Evolutionary conservation across 257 asterid genomes (phyloP), one percentile per base, ranked within the genome.

Genomic region (Solanum ossicruentum): DNA sequence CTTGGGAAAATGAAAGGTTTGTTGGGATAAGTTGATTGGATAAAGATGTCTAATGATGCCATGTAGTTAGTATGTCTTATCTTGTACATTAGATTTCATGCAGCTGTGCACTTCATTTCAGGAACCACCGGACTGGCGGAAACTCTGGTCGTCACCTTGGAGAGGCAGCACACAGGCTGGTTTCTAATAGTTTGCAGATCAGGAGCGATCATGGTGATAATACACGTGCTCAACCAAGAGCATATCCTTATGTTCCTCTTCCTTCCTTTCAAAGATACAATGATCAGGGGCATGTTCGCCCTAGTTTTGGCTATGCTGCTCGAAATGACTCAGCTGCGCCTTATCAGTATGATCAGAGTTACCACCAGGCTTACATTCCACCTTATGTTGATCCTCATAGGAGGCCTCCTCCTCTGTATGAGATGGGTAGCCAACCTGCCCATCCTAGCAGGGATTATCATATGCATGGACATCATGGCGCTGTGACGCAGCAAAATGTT

Each of bases 111-210:
- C 54, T 83, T 84, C 13, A 73, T 88, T 79, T 79, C 92, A 93
- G 97, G 89, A 78, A 86, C 58, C 84, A 70, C 17, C 67, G 83
- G 57, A 82, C 90, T 28, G 95, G 93, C 80, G 90, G 93, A 82
- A 84, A 92, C 81, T 91, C 97, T 63, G 98, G 97, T 47, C 93
- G 92, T 81, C 97, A 93, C 79, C 94, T 96, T 75, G 98, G 98
- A 21, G 97, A 93, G 67, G 97, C 98, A 86, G 98, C 99, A 55
- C 98, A 90, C 70, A 95, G 99, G 67, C 92, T 96, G 32, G 95
- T 96, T 39, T 92, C 88, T 26, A 96, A 93, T 85, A 96, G 96
- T 86, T 89, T 96, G 83, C 98, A 89, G 87, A 36, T 21, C 0
- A 89, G 88, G 56, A 87, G 86, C 61, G 84, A 86, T 78, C 90